Evolutionary conservation across 352 stramenopile genomes (phyloP).

Genomic region (Phytophthora cactorum): DNA sequence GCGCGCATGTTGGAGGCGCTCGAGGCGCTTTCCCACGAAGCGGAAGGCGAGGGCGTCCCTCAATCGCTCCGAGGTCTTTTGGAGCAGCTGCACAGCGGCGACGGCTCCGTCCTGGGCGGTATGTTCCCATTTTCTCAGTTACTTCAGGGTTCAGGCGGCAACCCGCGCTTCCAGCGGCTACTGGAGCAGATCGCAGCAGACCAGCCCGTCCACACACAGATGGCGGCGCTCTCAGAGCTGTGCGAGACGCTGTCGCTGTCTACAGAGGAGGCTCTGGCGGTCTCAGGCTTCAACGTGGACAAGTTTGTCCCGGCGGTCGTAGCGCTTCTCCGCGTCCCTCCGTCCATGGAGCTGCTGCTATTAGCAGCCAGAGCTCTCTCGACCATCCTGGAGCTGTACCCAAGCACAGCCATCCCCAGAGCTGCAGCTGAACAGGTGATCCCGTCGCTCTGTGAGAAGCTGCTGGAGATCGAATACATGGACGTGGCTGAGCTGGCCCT

Average conservation of each 20-base stretch:
- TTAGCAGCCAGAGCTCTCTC: constrained; percentile 60
- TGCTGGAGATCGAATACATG: constrained; percentile 86
- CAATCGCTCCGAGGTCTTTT: constrained; percentile 51
- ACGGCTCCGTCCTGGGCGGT: constrained; percentile 37
- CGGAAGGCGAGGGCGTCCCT: constrained; percentile 35
- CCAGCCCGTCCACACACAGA: constrained; percentile 45
- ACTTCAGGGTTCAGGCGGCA: constrained; percentile 38
- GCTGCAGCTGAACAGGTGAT: constrained; percentile 57
- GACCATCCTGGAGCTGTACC: constrained; percentile 64
- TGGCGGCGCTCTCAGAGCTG: constrained; percentile 61
- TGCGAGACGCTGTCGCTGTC: constrained; percentile 78
- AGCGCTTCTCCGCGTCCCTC: constrained; percentile 43
- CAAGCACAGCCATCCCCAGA: constrained; percentile 44
- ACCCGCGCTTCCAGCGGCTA: constrained; percentile 51
- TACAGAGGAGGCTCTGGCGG: constrained; percentile 64
- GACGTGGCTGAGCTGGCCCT: constrained; percentile 77
- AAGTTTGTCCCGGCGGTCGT: constrained; percentile 57
- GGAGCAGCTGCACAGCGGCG: constrained; percentile 33
- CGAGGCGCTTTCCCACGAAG: constrained; percentile 54
- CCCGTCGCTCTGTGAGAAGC: constrained; percentile 66
- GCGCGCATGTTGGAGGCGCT: constrained; percentile 61
- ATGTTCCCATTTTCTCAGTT: constrained; percentile 68
- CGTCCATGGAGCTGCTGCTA: constrained; percentile 72
- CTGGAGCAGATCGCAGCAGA: constrained; percentile 46
- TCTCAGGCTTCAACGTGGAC: constrained; percentile 74